Evolutionary conservation across 78 protist species (phyloP), one percentile per base, ranked within the genome.

Genomic region (Dictyostelium firmibasis): DNA sequence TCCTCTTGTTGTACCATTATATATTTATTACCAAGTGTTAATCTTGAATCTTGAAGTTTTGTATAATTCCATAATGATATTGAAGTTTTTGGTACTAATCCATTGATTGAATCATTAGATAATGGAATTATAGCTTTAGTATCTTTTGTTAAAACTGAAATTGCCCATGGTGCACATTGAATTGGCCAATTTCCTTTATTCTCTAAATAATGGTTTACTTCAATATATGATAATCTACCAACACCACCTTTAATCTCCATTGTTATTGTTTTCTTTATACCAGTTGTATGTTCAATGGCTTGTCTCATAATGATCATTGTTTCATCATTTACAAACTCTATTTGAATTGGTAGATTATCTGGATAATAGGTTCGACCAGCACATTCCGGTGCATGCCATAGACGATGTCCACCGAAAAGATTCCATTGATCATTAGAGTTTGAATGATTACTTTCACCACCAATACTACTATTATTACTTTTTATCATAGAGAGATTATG

Each of bases 111-210:
- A 25, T 67, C 35, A 67, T 67, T 67, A 0, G 75, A 67, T 25
- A 67, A 25, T 25, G 75, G 75, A 11, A 67, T 67, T 11, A 67
- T 67, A 27, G 75, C 75, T 11, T 67, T 62, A 0, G 91, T 69
- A 10, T 43, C 57, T 18, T 18, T 35, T 1, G 72, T 53, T 81
- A 84, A 23, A 2, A 69, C 91, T 3, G 91, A 35, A 5, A 84
- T 41, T 35, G 91, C 91, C 91, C 91, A 84, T 29, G 91, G 91
- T 29, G 91, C 91, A 36, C 70, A 3, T 27, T 64, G 75, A 14
- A 62, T 27, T 44, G 91, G 82, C 81, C 81, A 84, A 1, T 29
- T 36, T 23, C 72, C 41, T 25, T 47, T 36, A 36, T 84, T 84
- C 53, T 36, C 43, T 3, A 84, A 4, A 14, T 29, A 29, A 69